Evolutionary conservation across 345 rosid genomes (phyloP).

Genomic region (Crucihimalaya himalaica): DNA sequence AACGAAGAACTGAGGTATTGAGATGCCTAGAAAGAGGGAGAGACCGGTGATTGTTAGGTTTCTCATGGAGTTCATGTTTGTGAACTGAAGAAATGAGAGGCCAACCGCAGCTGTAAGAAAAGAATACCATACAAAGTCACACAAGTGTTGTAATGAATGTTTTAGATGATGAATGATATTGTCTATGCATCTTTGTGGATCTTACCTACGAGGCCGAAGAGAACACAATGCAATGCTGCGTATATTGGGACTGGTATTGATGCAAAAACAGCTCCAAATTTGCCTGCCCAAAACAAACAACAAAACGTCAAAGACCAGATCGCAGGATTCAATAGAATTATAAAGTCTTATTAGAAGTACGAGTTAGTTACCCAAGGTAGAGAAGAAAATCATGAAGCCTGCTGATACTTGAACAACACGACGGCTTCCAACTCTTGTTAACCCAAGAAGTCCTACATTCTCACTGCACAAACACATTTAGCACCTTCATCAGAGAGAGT

Average conservation of each 20-base stretch:
- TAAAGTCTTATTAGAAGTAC: background rate
- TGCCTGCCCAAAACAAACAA: constrained; percentile 52
- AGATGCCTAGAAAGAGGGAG: constrained; percentile 83
- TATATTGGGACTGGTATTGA: constrained; percentile 93
- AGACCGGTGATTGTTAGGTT: constrained; percentile 82
- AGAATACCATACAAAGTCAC: background rate
- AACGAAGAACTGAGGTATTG: constrained; percentile 78
- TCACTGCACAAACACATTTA: constrained; percentile 56
- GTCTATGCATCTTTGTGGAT: background rate
- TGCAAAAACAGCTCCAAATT: constrained; percentile 96
- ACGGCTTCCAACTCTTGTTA: constrained; percentile 96
- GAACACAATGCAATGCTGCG: constrained; percentile 83
- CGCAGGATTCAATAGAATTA: background rate
- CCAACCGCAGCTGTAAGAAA: constrained; percentile 78
- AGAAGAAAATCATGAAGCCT: constrained; percentile 96
- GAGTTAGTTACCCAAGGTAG: constrained; percentile 54
- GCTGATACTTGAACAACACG: constrained; percentile 95
- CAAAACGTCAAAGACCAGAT: background rate
- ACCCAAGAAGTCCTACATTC: constrained; percentile 93
- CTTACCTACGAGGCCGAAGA: constrained; percentile 88
- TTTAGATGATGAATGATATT: background rate
- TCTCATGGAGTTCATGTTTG: constrained; percentile 96
- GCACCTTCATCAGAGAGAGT: background rate
- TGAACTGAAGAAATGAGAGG: constrained; percentile 92
- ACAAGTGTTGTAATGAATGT: background rate